Base-by-base conservation (phyloP, 2,329 filamentous ascomycete genomes). In the Pestalotiopsis sp. region DNA sequence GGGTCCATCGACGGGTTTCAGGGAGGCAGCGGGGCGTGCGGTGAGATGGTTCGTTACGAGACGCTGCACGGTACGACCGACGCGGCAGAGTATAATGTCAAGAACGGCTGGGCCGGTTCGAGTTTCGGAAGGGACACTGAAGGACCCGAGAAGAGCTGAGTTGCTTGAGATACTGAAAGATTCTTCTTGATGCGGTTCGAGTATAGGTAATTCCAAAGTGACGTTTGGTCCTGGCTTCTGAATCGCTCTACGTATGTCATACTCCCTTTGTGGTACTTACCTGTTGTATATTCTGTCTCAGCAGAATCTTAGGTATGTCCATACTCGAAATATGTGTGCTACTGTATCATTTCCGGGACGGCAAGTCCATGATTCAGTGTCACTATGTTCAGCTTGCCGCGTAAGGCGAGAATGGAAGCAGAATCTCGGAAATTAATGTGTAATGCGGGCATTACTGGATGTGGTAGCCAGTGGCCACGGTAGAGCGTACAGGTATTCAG, bases 81-180 rank as follows among this genome's bases (percentile, higher is more conserved):
- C 3, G 63, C 75, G 1, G 71, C 77, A 5, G 74, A 80, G 65
- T 82, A 79, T 65, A 75, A 71, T 45, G 70, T 76, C 4, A 58
- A 69, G 55, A 81, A 82, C 59, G 80, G 81, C 2, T 82, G 80
- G 81, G 72, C 78, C 3, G 74, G 71, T 1, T 81, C 77, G 69
- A 81, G 79, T 65, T 79, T 81, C 39, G 14, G 31, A 27, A 38
- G 14, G 7, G 17, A 38, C 2, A 9, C 45, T 52, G 20, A 52
- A 52, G 17, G 17, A 27, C 57, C 23, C 5, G 57, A 13, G 25
- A 14, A 60, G 25, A n/a, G 17, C 57, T 60, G 57, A 60, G 17
- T 59, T 60, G 31, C 23, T 60, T 12, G 31, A 31, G 57, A 60
- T 60, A 23, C 31, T n/a, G 45, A 9, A 3, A 23, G 17, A 7